These are phyloP conservation scores for Halteria grandinella DNA, from an alignment of 73 alveolate species.

Conservation along the genomic window DNA sequence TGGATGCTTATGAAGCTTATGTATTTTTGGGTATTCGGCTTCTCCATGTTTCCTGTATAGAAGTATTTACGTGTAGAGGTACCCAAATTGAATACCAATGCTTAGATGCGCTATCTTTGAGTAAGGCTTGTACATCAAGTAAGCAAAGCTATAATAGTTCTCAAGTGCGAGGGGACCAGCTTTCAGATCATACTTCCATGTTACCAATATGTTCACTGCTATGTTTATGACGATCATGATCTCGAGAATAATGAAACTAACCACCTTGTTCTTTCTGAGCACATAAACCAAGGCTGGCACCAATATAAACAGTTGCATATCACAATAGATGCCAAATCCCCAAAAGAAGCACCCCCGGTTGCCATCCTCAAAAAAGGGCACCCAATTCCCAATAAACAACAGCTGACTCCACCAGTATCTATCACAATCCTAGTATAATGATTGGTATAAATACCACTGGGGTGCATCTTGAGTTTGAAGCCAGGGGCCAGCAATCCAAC, in stretches of 20 bases:
- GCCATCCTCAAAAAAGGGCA: slow-evolving; percentile 18
- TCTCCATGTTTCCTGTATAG: slow-evolving; percentile 15
- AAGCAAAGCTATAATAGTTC: slow-evolving; percentile 7
- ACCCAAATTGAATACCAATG: slow-evolving; percentile 32
- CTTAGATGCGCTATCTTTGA: slow-evolving; percentile 3
- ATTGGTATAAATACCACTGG: slow-evolving; percentile 1
- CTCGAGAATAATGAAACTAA: background rate
- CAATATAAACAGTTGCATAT: slow-evolving; percentile 5
- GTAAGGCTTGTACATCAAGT: slow-evolving; percentile 12
- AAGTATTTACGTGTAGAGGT: slow-evolving; percentile 21
- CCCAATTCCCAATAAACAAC: slow-evolving; percentile 36
- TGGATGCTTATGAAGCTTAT: too few relatives aligned
- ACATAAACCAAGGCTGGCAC: slow-evolving; percentile 18
- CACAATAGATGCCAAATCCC: slow-evolving; percentile 31
- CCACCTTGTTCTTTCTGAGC: background rate
- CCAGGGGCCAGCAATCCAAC: slow-evolving; percentile 53
- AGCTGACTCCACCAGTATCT: slow-evolving; percentile 51
- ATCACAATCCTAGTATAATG: slow-evolving; percentile 22
- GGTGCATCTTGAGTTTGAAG: too few relatives aligned
- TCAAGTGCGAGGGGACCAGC: slow-evolving; percentile 44
- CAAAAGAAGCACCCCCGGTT: slow-evolving; percentile 60
- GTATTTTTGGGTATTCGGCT: too few relatives aligned
- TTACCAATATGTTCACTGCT: background rate
- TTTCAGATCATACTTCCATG: background rate
- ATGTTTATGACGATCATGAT: background rate